Evolutionary conservation across 352 stramenopile genomes (phyloP), one percentile per base, ranked within the genome.

Genomic region (Phytophthora pinifolia): DNA sequence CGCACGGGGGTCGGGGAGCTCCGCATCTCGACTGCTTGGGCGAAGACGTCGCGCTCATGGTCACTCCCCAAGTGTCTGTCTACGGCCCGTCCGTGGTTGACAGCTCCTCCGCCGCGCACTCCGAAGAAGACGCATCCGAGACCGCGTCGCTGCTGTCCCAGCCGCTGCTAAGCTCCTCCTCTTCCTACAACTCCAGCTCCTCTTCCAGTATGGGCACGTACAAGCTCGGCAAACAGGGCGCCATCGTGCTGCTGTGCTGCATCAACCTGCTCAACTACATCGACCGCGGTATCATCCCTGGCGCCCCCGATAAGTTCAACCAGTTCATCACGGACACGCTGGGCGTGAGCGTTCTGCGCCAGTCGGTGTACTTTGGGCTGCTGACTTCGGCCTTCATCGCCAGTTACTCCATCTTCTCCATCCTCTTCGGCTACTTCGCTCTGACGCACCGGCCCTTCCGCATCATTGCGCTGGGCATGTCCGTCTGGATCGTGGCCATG

Each of bases 201-300:
- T 37, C 14, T 33, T 9, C 41, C n/a, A 54, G 42, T 38, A 46
- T 20, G 55, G 9, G 14, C 12, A 47, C 60, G 37, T 33, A 46
- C 22, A 67, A 78, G 44, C 46, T 85, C 15, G 71, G 64, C 32
- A 65, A 70, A 42, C 64, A 84, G 62, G 74, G 71, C 62, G 74
- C 88, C 50, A 93, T 97, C 60, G 62, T 94, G 35, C 63, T 96
- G 58, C 75, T 97, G 15, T 94, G 82, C 52, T 67, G 76, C 32
- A 94, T 95, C 61, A 98, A 98, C 65, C 66, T 98, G 25, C 68
- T 97, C 51, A 98, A 97, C 67, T 98, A 97, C 72, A 64, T 98
- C 38, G 94, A 98, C 74, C 88, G 94, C 30, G 90, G 92, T 25
- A 98, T 99, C 56, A 98, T 98, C 49, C 88, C 96, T 0, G 96